Evolutionary conservation across 78 protist genomes (phyloP).

Genomic region (Cavenderia fasciculata): DNA sequence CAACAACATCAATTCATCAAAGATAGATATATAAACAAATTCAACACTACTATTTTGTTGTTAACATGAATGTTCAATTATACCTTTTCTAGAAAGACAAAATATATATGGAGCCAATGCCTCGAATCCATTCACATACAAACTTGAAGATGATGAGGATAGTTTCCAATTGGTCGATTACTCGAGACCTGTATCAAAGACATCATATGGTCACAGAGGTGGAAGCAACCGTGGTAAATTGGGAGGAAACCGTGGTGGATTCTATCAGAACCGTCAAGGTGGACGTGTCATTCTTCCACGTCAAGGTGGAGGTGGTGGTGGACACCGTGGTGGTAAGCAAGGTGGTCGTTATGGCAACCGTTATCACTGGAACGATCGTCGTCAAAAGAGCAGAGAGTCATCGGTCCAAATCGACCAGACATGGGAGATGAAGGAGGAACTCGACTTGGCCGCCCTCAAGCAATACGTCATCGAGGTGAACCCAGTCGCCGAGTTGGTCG

Average conservation of each 20-base stretch:
- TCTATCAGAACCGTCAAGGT: constrained; percentile 32
- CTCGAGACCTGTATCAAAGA: neutral
- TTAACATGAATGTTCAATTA: too few relatives aligned
- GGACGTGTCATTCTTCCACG: constrained; percentile 22
- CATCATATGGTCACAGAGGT: neutral
- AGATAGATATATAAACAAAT: neutral
- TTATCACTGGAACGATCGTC: constrained; percentile 53
- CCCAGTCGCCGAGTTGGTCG: constrained; percentile 36
- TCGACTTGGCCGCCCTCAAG: constrained; percentile 31
- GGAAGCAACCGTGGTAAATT: constrained; percentile 17
- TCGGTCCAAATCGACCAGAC: constrained; percentile 13
- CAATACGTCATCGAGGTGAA: neutral
- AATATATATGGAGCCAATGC: constrained; percentile 63
- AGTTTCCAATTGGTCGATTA: constrained; percentile 70
- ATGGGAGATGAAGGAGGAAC: constrained; percentile 53
- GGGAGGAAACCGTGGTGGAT: neutral
- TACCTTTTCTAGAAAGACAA: constrained; percentile 42
- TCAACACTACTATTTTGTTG: neutral
- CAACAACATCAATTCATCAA: too few relatives aligned
- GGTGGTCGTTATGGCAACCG: constrained; percentile 11
- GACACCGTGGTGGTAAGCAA: constrained; percentile 7
- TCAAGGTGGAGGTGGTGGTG: neutral
- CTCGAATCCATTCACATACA: constrained; percentile 68
- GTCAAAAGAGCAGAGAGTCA: constrained; percentile 37
- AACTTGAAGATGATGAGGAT: constrained; percentile 70